Percentiles rank a stretch among this genome's conserved stretches.
Conservation (phyloP, 164 flowering plant genomes). For the Akebia trifoliata region DNA sequence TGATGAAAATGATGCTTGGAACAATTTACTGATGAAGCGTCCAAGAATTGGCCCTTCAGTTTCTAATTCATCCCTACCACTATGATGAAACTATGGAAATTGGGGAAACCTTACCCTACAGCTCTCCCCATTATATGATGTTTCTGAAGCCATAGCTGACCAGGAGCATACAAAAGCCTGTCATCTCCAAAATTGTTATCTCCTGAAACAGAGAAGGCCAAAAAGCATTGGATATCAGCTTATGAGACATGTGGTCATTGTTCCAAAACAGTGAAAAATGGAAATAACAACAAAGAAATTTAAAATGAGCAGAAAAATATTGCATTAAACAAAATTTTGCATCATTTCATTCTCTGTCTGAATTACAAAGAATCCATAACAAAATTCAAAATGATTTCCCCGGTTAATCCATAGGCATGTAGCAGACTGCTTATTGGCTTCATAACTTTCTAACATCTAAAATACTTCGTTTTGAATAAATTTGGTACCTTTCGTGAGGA, state of each 20-base stretch:
- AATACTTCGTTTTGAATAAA: background rate
- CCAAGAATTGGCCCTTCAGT: no score
- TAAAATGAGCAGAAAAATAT: no score
- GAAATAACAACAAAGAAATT: background rate
- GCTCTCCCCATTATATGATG: no score
- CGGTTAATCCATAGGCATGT: background rate
- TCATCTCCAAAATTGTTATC: no score
- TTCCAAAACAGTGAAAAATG: background rate
- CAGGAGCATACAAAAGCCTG: no score
- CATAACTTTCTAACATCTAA: background rate
- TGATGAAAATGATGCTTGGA: no score
- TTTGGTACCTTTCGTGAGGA: slow-evolving; percentile 63
- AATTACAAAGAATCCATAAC: background rate
- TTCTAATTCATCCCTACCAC: no score
- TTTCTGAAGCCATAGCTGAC: no score
- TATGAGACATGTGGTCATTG: no score
- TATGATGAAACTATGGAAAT: no score
- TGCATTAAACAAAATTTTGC: background rate
- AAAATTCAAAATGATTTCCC: background rate
- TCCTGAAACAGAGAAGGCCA: background rate
- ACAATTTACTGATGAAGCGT: no score
- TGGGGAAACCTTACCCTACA: no score
- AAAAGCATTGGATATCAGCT: background rate
- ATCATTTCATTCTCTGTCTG: background rate
- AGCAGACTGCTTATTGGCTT: background rate